A percentile compares a stretch with the other conserved stretches of the same genome.
These are phyloP conservation scores for Mitragyna speciosa DNA, from an alignment of 257 asterid species.

Conservation along the genomic window DNA sequence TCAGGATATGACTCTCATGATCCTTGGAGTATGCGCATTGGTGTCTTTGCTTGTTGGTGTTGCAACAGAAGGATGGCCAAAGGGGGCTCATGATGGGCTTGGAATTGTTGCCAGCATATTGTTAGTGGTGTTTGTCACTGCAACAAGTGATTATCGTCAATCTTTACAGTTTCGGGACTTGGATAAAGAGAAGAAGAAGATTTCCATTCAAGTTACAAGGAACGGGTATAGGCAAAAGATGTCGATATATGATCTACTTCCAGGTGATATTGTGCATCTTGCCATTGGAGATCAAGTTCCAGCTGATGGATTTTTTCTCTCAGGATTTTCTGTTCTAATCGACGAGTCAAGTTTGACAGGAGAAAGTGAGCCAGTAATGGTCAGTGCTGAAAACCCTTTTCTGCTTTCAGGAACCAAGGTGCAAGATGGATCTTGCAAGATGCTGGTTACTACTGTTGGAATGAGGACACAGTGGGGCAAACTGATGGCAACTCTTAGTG, in stretches of 20 bases:
- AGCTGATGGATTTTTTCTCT: conserved; percentile 75
- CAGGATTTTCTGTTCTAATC: conserved; percentile 71
- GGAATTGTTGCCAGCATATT: conserved; percentile 82
- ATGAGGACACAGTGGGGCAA: conserved; percentile 98
- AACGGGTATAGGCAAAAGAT: conserved; percentile 70
- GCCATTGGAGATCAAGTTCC: conserved; percentile 90
- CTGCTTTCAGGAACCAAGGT: conserved; percentile 86
- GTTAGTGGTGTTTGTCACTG: conserved; percentile 82
- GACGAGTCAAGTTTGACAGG: conserved; percentile 90
- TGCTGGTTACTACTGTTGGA: conserved; percentile 84
- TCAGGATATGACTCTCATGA: conserved; percentile 90
- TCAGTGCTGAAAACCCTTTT: conserved; percentile 59
- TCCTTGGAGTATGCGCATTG: conserved; percentile 77
- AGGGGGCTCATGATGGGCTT: conserved; percentile 90
- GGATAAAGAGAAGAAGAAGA: conserved; percentile 86
- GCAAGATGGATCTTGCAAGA: conserved; percentile 90
- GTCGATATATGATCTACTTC: conserved; percentile 73
- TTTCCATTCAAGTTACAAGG: conserved; percentile 77
- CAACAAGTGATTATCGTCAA: conserved; percentile 81
- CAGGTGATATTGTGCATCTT: conserved; percentile 86
- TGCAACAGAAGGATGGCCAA: conserved; percentile 92
- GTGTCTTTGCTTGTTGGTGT: conserved; percentile 77
- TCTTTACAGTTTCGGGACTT: conserved; percentile 78
- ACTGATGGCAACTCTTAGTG: conserved; percentile 78
- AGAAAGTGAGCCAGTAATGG: conserved; percentile 81